Conservation (phyloP, 495 filamentous ascomycete species). For the Bacidia gigantensis region DNA sequence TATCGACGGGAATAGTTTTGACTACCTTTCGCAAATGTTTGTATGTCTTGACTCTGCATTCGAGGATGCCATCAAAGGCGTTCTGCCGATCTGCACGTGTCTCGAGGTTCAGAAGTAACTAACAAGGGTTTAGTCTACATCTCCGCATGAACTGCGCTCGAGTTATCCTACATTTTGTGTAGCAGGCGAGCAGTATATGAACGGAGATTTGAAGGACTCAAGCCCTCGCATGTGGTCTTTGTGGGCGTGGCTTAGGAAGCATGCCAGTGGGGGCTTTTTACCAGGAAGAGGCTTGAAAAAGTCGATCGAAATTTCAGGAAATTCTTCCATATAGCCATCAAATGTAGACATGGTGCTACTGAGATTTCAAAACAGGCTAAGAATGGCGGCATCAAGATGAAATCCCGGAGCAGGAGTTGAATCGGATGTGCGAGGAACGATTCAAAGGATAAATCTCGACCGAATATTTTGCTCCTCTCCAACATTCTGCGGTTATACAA, state of each 20-base stretch:
- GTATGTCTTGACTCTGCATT: slow-evolving; percentile 53
- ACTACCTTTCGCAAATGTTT: slow-evolving; percentile 60
- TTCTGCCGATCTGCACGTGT: slow-evolving; percentile 68
- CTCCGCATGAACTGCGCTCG: background rate
- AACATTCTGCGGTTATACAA: too few relatives aligned
- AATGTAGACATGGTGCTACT: slow-evolving; percentile 94
- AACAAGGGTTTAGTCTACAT: slow-evolving; percentile 3
- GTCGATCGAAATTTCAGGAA: slow-evolving; percentile 21
- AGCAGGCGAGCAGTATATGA: slow-evolving; percentile 79
- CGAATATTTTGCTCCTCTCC: too few relatives aligned
- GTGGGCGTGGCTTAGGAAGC: slow-evolving; percentile 87
- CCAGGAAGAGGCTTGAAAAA: slow-evolving; percentile 17
- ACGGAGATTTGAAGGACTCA: slow-evolving; percentile 60
- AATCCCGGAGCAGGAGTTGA: too few relatives aligned
- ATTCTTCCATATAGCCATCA: slow-evolving; percentile 47
- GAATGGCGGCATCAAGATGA: too few relatives aligned
- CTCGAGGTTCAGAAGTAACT: slow-evolving; percentile 59
- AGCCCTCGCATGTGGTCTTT: slow-evolving; percentile 81
- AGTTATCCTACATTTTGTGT: slow-evolving; percentile 50
- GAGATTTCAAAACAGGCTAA: too few relatives aligned
- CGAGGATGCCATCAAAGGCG: slow-evolving; percentile 62
- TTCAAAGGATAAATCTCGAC: too few relatives aligned
- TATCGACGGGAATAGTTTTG: slow-evolving; percentile 66
- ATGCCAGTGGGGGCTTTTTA: slow-evolving; percentile 54
- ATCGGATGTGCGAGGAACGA: too few relatives aligned